phyloP scores from a whole-genome alignment of 345 rosid species.

The Hibiscus syriacus region DNA sequence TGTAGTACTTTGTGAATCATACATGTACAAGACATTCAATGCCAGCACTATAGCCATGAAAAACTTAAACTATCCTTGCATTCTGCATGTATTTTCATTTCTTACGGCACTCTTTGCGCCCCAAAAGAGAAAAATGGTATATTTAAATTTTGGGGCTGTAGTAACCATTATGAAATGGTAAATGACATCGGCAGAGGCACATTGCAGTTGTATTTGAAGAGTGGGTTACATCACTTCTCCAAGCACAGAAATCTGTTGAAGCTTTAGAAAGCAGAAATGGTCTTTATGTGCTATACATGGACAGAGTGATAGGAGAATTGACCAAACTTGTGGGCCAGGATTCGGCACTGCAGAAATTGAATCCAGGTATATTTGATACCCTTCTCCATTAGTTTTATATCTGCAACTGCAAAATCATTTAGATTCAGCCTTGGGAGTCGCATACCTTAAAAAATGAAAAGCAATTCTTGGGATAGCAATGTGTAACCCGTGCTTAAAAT shows the following conservation, averaged over 20 bases:
- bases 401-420: not conserved
- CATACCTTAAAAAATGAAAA: not conserved
- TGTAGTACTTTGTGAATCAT: not conserved
- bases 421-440: not conserved
- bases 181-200: not conserved
- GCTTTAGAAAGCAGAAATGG: slow-evolving; percentile 56
- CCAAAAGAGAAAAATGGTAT: not conserved
- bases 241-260: slow-evolving; percentile 50
- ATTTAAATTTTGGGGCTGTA: not conserved
- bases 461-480: not conserved
- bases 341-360: slow-evolving; percentile 42
- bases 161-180: not conserved
- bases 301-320: slow-evolving; percentile 60
- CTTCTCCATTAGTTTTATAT: slow-evolving; percentile 25
- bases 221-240: slow-evolving; percentile 60
- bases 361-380: slow-evolving; percentile 39
- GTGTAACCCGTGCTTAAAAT: not conserved
- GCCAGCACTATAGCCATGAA: not conserved
- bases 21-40: not conserved
- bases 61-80: not conserved
- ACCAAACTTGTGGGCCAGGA: slow-evolving; percentile 46
- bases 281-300: slow-evolving; percentile 71
- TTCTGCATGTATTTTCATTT: not conserved
- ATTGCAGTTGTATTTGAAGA: slow-evolving; percentile 56
- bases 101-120: not conserved